Evolutionary conservation across 2,329 filamentous ascomycete species (phyloP).

Genomic region (Penicillium sp.): DNA sequence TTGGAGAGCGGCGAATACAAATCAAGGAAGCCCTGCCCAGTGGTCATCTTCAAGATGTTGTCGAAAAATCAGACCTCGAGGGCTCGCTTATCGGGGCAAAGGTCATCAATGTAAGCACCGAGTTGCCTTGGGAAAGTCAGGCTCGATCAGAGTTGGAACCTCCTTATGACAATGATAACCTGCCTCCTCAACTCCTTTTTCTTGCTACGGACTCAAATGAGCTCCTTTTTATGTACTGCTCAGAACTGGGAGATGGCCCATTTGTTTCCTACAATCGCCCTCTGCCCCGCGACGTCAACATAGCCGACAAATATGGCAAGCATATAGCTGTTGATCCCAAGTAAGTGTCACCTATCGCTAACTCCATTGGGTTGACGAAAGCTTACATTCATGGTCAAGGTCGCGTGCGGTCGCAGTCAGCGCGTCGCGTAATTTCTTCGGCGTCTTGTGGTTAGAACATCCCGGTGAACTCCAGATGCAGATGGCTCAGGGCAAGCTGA

Average conservation of each 20-base stretch:
- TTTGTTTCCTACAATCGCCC: slow-evolving; percentile 62
- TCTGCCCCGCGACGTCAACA: slow-evolving; percentile 55
- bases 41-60: slow-evolving; percentile 70
- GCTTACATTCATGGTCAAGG: slow-evolving; percentile 21
- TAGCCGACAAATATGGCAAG: slow-evolving; percentile 57
- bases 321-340: slow-evolving; percentile 75
- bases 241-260: slow-evolving; percentile 45
- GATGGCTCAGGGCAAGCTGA: slow-evolving; percentile 50
- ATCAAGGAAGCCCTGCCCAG: slow-evolving; percentile 67
- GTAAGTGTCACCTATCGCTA: slow-evolving; percentile 43
- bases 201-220: slow-evolving; percentile 71
- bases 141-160: slow-evolving; percentile 19
- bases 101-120: slow-evolving; percentile 63
- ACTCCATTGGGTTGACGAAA: not conserved
- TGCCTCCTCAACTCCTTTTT: slow-evolving; percentile 78
- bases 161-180: slow-evolving; percentile 16
- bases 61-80: slow-evolving; percentile 75
- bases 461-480: slow-evolving; percentile 52
- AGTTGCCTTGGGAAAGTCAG: slow-evolving; percentile 35
- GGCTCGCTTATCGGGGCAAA: slow-evolving; percentile 74
- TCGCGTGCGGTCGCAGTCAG: slow-evolving; percentile 64
- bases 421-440: slow-evolving; percentile 66
- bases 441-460: slow-evolving; percentile 67
- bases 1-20: slow-evolving; percentile 78
- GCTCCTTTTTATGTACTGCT: slow-evolving; percentile 72